Percentiles rank a stretch among this genome's conserved stretches.
These are phyloP conservation scores for Davidsoniella virescens DNA, from an alignment of 2,329 filamentous ascomycete species.

Conservation along the genomic window DNA sequence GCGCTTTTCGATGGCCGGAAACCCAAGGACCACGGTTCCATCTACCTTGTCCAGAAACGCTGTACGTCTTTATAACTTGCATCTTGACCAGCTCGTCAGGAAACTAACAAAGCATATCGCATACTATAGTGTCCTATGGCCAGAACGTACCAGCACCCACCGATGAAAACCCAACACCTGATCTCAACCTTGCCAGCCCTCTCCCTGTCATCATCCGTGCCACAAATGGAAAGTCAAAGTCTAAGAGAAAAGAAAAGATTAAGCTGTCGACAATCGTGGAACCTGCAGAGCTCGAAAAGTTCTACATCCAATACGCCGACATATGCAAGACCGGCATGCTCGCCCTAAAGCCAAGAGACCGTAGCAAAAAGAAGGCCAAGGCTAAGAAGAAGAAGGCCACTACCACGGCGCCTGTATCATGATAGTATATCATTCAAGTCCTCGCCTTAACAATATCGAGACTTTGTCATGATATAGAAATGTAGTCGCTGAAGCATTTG, in stretches of 20 bases:
- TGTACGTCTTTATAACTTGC: constrained; percentile 28
- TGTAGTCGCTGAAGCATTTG: too few relatives aligned
- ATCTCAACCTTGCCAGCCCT: constrained; percentile 41
- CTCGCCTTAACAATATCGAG: too few relatives aligned
- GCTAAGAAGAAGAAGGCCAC: constrained; percentile 52
- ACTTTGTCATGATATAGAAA: too few relatives aligned
- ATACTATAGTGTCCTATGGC: constrained; percentile 26
- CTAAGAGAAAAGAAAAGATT: constrained; percentile 39
- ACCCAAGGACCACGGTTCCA: constrained; percentile 53
- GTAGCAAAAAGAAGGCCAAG: constrained; percentile 70
- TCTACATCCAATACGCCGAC: constrained; percentile 77
- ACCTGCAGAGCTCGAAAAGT: constrained; percentile 57
- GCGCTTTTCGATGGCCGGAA: constrained; percentile 52
- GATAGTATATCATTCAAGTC: neutral
- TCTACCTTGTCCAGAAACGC: constrained; percentile 65
- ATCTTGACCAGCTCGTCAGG: neutral
- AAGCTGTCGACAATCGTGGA: constrained; percentile 76
- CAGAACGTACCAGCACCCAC: constrained; percentile 27
- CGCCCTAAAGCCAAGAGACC: constrained; percentile 79
- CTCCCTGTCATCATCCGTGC: constrained; percentile 68
- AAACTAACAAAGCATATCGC: neutral
- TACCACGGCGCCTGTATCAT: constrained; percentile 13
- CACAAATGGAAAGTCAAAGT: constrained; percentile 58
- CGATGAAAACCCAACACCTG: constrained; percentile 38
- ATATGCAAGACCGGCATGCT: constrained; percentile 81